Conservation (phyloP, 352 stramenopile genomes). For the Pythium brassicae region DNA sequence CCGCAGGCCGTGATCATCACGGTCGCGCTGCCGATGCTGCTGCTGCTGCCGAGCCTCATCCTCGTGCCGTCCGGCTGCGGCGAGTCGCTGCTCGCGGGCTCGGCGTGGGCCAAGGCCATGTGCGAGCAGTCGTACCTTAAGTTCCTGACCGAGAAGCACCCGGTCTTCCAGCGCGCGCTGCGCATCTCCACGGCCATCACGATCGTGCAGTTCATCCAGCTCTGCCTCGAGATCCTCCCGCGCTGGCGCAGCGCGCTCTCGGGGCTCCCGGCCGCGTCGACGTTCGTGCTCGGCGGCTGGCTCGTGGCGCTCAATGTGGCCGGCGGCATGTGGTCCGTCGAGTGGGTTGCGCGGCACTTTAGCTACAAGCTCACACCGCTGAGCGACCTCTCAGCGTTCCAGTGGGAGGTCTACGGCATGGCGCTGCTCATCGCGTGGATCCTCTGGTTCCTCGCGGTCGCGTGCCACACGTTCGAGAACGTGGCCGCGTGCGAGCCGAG, state of each 20-base stretch:
- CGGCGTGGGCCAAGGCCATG: slow-evolving; percentile 37
- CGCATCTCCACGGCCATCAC: slow-evolving; percentile 76
- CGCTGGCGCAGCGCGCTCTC: slow-evolving; percentile 59
- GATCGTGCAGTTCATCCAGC: slow-evolving; percentile 83
- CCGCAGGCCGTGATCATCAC: slow-evolving; percentile 79
- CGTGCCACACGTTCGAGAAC: slow-evolving; percentile 54
- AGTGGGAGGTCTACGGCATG: slow-evolving; percentile 85
- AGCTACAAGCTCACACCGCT: slow-evolving; percentile 62
- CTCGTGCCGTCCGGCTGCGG: slow-evolving; percentile 60
- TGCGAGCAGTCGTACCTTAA: slow-evolving; percentile 85
- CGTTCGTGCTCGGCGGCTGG: slow-evolving; percentile 54
- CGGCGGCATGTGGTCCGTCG: slow-evolving; percentile 60
- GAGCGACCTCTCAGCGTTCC: slow-evolving; percentile 50
- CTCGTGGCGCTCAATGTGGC: slow-evolving; percentile 60
- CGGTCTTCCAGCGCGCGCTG: slow-evolving; percentile 78
- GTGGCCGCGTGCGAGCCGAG: slow-evolving; percentile 51
- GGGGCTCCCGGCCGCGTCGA: slow-evolving; percentile 40
- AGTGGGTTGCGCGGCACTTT: slow-evolving; percentile 77
- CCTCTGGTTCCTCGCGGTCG: slow-evolving; percentile 75
- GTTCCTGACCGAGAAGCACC: slow-evolving; percentile 76
- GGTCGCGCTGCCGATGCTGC: slow-evolving; percentile 65
- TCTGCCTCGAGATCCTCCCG: slow-evolving; percentile 78
- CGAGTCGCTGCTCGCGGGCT: slow-evolving; percentile 21
- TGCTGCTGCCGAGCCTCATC: slow-evolving; percentile 73
- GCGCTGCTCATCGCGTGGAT: slow-evolving; percentile 74